Evolutionary conservation across 2,329 filamentous ascomycete genomes (phyloP).

Genomic region (Colletotrichum phormii): DNA sequence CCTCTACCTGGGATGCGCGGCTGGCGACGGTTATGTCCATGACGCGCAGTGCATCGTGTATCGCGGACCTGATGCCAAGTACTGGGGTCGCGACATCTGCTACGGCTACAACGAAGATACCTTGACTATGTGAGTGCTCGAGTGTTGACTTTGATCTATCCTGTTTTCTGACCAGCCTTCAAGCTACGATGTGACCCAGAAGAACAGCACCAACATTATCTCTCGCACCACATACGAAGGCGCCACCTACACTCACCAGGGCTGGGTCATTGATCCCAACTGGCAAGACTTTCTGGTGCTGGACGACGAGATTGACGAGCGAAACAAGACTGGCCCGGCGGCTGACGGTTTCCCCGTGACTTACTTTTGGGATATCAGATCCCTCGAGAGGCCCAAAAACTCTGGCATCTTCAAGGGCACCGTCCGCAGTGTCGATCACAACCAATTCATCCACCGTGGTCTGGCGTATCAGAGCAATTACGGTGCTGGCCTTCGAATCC

Average conservation of each 20-base stretch:
- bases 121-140: slow-evolving; percentile 53
- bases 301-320: slow-evolving; percentile 66
- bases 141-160: too few relatives aligned
- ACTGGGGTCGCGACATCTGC: slow-evolving; percentile 63
- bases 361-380: slow-evolving; percentile 62
- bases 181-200: slow-evolving; percentile 63
- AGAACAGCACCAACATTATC: slow-evolving; percentile 56
- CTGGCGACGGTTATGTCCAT: slow-evolving; percentile 68
- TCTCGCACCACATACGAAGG: slow-evolving; percentile 67
- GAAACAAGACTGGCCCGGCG: slow-evolving; percentile 50
- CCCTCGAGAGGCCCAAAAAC: slow-evolving; percentile 53
- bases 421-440: slow-evolving; percentile 58
- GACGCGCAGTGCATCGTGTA: slow-evolving; percentile 71
- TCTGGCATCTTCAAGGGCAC: slow-evolving; percentile 55
- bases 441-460: slow-evolving; percentile 59
- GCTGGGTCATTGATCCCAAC: slow-evolving; percentile 60
- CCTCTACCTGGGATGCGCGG: slow-evolving; percentile 63
- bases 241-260: slow-evolving; percentile 69
- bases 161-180: accelerated
- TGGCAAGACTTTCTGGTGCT: slow-evolving; percentile 59
- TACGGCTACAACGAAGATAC: slow-evolving; percentile 67
- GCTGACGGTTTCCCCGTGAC: slow-evolving; percentile 58
- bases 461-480: slow-evolving; percentile 63
- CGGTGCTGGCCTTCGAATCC: slow-evolving; percentile 56
- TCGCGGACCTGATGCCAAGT: slow-evolving; percentile 60